Evolutionary conservation across 768 basidiomycete species (phyloP).

Genomic region (Macrolepiota fuliginosa): DNA sequence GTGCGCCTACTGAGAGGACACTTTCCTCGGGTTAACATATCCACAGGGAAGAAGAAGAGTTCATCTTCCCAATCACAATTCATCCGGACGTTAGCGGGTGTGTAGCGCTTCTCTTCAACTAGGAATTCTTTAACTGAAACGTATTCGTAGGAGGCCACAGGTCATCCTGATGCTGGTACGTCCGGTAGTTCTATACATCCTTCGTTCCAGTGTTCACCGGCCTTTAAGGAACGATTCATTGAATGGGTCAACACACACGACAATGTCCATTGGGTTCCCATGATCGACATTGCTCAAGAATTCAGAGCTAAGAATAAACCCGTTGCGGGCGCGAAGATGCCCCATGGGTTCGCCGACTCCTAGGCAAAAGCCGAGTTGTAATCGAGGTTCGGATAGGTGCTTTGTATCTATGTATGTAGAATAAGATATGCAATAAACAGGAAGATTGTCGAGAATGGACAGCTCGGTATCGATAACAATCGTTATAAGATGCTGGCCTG

Average conservation of each 20-base stretch:
- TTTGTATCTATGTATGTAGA: too few relatives aligned
- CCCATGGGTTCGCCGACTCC: slow-evolving; percentile 34
- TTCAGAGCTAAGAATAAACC: slow-evolving; percentile 54
- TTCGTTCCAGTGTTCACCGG: not conserved
- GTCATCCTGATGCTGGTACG: slow-evolving; percentile 69
- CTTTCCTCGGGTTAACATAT: slow-evolving; percentile 8
- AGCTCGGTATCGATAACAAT: too few relatives aligned
- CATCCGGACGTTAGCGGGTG: slow-evolving; percentile 77
- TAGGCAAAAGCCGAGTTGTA: not conserved
- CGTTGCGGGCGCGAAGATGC: slow-evolving; percentile 52
- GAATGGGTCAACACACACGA: slow-evolving; percentile 73
- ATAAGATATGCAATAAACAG: too few relatives aligned
- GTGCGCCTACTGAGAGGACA: slow-evolving; percentile 23
- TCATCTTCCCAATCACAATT: slow-evolving; percentile 75
- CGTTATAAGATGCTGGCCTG: too few relatives aligned
- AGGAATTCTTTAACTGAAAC: not conserved
- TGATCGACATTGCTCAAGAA: slow-evolving; percentile 65
- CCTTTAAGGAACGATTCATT: slow-evolving; percentile 60
- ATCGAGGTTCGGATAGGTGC: too few relatives aligned
- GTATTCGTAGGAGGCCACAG: slow-evolving; percentile 52
- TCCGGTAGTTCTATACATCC: not conserved
- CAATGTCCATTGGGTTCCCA: slow-evolving; percentile 67
- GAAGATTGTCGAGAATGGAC: too few relatives aligned
- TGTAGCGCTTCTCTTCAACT: slow-evolving; percentile 18
- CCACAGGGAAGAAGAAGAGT: slow-evolving; percentile 55